Conservation (phyloP, 2,329 filamentous ascomycete genomes). For the Kalaharituber pfeilii region DNA sequence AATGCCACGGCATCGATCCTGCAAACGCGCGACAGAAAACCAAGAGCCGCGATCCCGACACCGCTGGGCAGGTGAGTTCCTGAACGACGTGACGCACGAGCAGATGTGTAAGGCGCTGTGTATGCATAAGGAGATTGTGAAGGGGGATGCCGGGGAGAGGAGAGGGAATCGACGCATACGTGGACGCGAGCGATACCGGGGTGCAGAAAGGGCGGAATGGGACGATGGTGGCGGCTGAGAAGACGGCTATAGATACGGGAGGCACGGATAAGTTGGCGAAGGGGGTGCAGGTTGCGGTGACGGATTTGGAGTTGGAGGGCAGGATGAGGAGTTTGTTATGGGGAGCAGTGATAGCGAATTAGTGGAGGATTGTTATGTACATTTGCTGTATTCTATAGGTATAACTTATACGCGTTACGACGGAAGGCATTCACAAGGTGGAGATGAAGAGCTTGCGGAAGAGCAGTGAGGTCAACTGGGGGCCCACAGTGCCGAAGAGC, state of each 20-base stretch:
- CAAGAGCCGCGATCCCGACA: slow-evolving; percentile 50
- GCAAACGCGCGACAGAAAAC: slow-evolving; percentile 50
- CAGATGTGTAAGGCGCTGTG: slow-evolving; percentile 45
- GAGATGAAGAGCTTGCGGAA: too few species aligned
- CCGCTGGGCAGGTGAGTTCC: slow-evolving; percentile 51
- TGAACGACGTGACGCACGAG: slow-evolving; percentile 46
- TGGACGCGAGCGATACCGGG: slow-evolving; percentile 52
- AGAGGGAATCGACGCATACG: slow-evolving; percentile 49
- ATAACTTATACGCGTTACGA: too few species aligned
- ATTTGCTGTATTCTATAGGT: too few species aligned
- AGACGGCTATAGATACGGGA: background rate
- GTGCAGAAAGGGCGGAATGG: slow-evolving; percentile 1
- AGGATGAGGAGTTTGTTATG: background rate
- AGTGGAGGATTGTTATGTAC: background rate
- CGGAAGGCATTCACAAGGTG: too few species aligned
- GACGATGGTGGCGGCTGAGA: slow-evolving; percentile 2
- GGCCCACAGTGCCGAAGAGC: too few species aligned
- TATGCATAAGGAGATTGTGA: slow-evolving; percentile 47
- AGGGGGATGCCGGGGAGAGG: slow-evolving; percentile 44
- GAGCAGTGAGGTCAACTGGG: too few species aligned
- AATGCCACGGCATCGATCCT: slow-evolving; percentile 51
- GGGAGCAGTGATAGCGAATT: background rate
- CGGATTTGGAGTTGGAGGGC: background rate
- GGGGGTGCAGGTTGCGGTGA: background rate
- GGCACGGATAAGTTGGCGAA: background rate